A percentile compares a stretch with the other conserved stretches of the same genome.
Evolutionary conservation across 768 basidiomycete genomes (phyloP).

Genomic region (Suillus placidus): DNA sequence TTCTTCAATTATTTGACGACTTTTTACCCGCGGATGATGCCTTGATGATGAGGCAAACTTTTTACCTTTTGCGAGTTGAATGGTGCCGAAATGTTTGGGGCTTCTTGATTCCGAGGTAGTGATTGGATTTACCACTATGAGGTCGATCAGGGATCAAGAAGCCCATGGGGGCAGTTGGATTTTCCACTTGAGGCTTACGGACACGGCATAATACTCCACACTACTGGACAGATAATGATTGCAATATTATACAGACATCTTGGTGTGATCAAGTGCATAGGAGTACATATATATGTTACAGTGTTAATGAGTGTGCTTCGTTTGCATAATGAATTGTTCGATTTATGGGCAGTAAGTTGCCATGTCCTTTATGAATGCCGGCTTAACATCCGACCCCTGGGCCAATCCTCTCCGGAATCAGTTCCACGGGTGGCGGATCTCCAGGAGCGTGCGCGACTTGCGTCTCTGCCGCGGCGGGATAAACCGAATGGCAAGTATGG

Average conservation of each 20-base stretch:
- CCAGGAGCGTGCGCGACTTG: neutral
- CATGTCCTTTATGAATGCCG: neutral
- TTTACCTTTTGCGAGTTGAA: slow-evolving; percentile 12
- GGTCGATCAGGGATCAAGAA: slow-evolving; percentile 14
- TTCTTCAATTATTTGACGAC: slow-evolving; percentile 5
- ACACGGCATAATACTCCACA: slow-evolving; percentile 4
- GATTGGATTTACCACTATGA: slow-evolving; percentile 11
- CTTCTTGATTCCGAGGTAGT: slow-evolving; percentile 8
- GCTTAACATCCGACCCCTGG: neutral
- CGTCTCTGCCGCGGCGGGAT: too few species aligned
- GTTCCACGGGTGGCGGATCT: neutral
- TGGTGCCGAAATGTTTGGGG: slow-evolving; percentile 19
- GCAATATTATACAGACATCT: neutral
- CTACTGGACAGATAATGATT: neutral
- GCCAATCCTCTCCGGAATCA: neutral
- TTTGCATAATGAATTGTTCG: neutral
- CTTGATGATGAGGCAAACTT: neutral
- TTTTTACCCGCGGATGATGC: neutral
- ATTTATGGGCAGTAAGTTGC: neutral
- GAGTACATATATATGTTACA: neutral
- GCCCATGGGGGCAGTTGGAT: neutral
- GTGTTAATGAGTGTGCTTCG: neutral
- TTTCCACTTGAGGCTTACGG: slow-evolving; percentile 3
- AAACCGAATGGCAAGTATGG: neutral
- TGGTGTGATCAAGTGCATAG: neutral